These are phyloP conservation scores for Echinochloa phyllopogon DNA, from an alignment of 176 grass and related monocot species.

Conservation along the genomic window DNA sequence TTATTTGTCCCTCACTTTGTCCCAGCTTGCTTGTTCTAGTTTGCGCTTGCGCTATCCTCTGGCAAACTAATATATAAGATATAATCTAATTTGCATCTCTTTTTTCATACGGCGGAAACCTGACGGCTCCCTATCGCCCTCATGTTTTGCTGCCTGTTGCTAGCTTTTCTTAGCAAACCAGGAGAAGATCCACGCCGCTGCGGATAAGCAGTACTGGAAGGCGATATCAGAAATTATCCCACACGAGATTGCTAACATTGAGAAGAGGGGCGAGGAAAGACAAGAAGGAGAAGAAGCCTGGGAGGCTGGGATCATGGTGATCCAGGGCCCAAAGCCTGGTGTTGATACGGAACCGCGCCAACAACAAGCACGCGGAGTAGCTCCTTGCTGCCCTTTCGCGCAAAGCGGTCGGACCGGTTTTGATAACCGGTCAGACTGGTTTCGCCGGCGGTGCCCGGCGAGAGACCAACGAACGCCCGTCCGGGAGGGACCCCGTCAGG, in stretches of 20 bases:
- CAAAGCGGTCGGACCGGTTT: no score
- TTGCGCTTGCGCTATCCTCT: background rate
- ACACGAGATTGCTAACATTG: constrained; percentile 85
- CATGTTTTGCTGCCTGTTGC: background rate
- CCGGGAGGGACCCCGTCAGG: no score
- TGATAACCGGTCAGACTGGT: no score
- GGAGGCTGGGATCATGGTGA: constrained; percentile 65
- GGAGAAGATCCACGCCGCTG: constrained; percentile 75
- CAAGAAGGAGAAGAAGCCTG: constrained; percentile 78
- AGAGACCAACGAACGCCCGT: no score
- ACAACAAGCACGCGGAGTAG: no score
- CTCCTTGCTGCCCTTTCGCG: no score
- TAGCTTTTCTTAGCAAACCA: constrained; percentile 84
- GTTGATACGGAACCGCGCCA: no score
- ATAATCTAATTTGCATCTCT: background rate
- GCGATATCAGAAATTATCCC: constrained; percentile 90
- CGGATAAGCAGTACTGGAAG: constrained; percentile 91
- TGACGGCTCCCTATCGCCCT: background rate
- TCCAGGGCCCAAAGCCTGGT: constrained; percentile 89
- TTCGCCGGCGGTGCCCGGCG: no score
- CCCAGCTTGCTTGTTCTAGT: background rate
- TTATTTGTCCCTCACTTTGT: background rate
- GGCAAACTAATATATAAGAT: no score
- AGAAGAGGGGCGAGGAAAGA: constrained; percentile 78
- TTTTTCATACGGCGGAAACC: background rate